phyloP scores from a whole-genome alignment of 768 basidiomycete species.

The Leccinum sublutescens region DNA sequence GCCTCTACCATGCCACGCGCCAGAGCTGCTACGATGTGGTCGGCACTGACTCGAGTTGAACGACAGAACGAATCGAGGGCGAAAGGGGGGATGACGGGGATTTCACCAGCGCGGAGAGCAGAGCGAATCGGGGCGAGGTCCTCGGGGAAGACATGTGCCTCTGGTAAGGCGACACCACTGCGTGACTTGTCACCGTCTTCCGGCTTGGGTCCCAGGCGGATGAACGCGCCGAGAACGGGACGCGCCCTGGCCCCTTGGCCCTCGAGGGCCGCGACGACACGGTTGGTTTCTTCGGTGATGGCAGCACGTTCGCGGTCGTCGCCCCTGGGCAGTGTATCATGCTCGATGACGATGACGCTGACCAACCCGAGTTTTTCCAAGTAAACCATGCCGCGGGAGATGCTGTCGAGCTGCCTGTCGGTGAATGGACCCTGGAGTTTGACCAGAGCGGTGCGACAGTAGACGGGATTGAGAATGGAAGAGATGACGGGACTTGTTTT shows the following conservation, averaged over 20 bases:
- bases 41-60: conserved; percentile 79
- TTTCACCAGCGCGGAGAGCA: conserved; percentile 90
- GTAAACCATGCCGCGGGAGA: conserved; percentile 90
- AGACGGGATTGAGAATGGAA: conserved; percentile 81
- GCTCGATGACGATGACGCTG: conserved; percentile 92
- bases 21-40: conserved; percentile 86
- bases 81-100: conserved; percentile 92
- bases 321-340: conserved; percentile 70
- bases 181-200: conserved; percentile 32
- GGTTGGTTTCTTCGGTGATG: conserved; percentile 79
- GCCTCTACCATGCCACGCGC: conserved; percentile 77
- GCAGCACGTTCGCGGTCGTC: conserved; percentile 65
- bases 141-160: conserved; percentile 75
- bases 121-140: conserved; percentile 85
- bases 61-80: conserved; percentile 90
- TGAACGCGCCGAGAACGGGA: conserved; percentile 84
- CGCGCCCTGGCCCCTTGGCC: conserved; percentile 83
- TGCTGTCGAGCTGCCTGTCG: conserved; percentile 89
- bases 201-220: conserved; percentile 79
- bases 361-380: conserved; percentile 95
- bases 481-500: conserved; percentile 55
- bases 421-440: conserved; percentile 97
- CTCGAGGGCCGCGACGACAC: conserved; percentile 79
- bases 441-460: conserved; percentile 87
- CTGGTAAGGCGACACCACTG: conserved; percentile 47